Percentiles rank a stretch among this genome's conserved stretches.
These are phyloP conservation scores for Trichoderma sp. DNA, from an alignment of 2,329 filamentous ascomycete species.

Conservation along the genomic window DNA sequence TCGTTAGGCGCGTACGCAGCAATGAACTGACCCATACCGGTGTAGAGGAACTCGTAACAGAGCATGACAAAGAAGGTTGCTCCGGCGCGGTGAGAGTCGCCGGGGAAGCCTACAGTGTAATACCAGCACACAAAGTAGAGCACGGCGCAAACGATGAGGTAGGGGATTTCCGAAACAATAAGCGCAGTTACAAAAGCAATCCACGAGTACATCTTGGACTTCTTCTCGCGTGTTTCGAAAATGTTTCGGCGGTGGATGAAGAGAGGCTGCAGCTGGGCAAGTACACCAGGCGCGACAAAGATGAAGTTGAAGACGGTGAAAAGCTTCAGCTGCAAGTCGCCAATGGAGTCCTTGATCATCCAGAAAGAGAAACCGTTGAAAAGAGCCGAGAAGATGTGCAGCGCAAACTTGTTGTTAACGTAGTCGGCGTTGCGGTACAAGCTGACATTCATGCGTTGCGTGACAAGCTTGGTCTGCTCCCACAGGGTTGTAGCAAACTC, in stretches of 20 bases:
- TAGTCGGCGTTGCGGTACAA: slow-evolving; percentile 71
- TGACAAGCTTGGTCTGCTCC: slow-evolving; percentile 66
- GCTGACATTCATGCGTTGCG: slow-evolving; percentile 63
- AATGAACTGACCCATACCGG: slow-evolving; percentile 65
- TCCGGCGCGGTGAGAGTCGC: slow-evolving; percentile 51
- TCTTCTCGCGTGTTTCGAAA: slow-evolving; percentile 62
- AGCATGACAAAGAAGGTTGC: slow-evolving; percentile 59
- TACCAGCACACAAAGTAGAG: slow-evolving; percentile 62
- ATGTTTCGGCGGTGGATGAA: slow-evolving; percentile 61
- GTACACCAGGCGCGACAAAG: slow-evolving; percentile 62
- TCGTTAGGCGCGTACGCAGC: slow-evolving; percentile 65
- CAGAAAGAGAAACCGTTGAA: slow-evolving; percentile 67
- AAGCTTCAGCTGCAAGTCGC: slow-evolving; percentile 57
- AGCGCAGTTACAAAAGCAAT: slow-evolving; percentile 60
- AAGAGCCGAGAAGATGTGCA: slow-evolving; percentile 59
- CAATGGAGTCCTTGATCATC: slow-evolving; percentile 57
- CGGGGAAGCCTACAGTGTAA: slow-evolving; percentile 58
- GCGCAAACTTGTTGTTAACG: slow-evolving; percentile 63
- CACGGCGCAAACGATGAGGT: slow-evolving; percentile 52
- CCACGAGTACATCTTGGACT: slow-evolving; percentile 65
- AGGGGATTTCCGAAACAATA: slow-evolving; percentile 53
- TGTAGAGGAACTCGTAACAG: slow-evolving; percentile 64
- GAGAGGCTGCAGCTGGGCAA: slow-evolving; percentile 62
- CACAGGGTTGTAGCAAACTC: slow-evolving; percentile 73
- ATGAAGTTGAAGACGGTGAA: slow-evolving; percentile 68